Evolutionary conservation across 2,329 filamentous ascomycete genomes (phyloP).

Genomic region (Lasiodiplodia sp.): DNA sequence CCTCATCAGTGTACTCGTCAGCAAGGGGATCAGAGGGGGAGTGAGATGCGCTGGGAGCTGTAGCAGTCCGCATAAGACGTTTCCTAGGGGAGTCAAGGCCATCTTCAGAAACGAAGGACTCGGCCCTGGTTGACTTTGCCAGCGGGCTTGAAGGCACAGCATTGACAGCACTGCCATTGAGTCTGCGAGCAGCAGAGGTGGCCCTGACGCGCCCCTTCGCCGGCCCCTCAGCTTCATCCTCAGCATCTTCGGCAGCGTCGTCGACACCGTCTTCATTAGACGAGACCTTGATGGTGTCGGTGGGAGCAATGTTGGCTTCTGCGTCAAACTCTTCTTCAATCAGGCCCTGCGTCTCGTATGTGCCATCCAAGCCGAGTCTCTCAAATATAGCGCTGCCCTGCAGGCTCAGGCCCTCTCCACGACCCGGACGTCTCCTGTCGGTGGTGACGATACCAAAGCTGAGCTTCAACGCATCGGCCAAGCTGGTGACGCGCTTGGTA

Average conservation of each 20-base stretch:
- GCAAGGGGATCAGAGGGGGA: constrained; percentile 46
- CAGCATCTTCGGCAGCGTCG: constrained; percentile 36
- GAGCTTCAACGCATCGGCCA: constrained; percentile 94
- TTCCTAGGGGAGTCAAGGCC: constrained; percentile 32
- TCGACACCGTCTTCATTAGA: constrained; percentile 25
- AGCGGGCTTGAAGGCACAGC: constrained; percentile 29
- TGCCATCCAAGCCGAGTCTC: constrained; percentile 51
- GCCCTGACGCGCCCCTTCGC: constrained; percentile 5
- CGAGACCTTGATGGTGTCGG: constrained; percentile 16
- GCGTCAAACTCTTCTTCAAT: constrained; percentile 42
- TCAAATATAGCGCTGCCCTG: constrained; percentile 78
- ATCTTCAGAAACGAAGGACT: constrained; percentile 41
- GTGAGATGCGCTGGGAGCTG: constrained; percentile 31
- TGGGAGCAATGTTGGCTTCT: constrained; percentile 44
- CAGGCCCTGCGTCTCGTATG: constrained; percentile 47
- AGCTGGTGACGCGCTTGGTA: constrained; percentile 93
- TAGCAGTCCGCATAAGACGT: constrained; percentile 30
- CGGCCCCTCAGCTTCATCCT: constrained; percentile 7
- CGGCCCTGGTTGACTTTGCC: constrained; percentile 30
- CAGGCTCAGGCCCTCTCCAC: constrained; percentile 40
- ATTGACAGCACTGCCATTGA: constrained; percentile 21
- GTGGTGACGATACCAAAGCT: constrained; percentile 98
- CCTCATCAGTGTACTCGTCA: constrained; percentile 74
- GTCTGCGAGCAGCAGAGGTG: not conserved
- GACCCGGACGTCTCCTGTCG: constrained; percentile 68